Evolutionary conservation across 495 filamentous ascomycete species (phyloP), one percentile per base, ranked within the genome.

Genomic region (Daldinia vernicosa): DNA sequence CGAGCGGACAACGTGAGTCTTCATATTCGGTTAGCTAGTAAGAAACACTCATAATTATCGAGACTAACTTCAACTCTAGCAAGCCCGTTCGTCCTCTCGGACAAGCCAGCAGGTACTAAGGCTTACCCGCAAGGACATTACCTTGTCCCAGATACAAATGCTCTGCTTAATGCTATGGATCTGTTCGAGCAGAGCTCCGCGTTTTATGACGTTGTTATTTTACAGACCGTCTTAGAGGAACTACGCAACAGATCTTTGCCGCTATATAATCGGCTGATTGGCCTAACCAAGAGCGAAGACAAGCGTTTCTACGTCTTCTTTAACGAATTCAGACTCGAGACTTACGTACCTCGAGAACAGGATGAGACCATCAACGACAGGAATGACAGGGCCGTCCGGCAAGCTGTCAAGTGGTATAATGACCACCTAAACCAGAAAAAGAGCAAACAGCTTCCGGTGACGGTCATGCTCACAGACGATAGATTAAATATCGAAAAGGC

Each of bases 301-400:
- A 98, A 98, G 81, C 89, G 94, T 14, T 98, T 97, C 76, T 98
- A 97, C 78, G 92, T 99, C 51, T 99, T 99, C 80, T 98, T 98
- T 85, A 99, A 99, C 79, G 95, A 99, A 64, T 99, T 99, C 76
- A 89, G 95, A 43, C 83, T 91, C 45, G 95, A 99, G 80, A 99
- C 95, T 7, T 90, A 97, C 76, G 87, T 97, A 56, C 80, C 85
- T 17, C 85, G 95, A 72, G 84, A 88, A 27, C 83, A 81, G 24
- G 91, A 92, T 24, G 95, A 99, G 81, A 90, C 89, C 6, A 97
- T 98, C 80, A 99, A 99, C 75, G 95, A 99, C 77, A 88, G 95
- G 43, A 99, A 99, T 75, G 95, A 99, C 75, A 87, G 93, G 60
- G 94, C 95, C 24, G 92, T 99, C 11, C 86, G 96, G 43, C 88